phyloP scores from a whole-genome alignment of 495 filamentous ascomycete species.

The Articulospora tetracladia region DNA sequence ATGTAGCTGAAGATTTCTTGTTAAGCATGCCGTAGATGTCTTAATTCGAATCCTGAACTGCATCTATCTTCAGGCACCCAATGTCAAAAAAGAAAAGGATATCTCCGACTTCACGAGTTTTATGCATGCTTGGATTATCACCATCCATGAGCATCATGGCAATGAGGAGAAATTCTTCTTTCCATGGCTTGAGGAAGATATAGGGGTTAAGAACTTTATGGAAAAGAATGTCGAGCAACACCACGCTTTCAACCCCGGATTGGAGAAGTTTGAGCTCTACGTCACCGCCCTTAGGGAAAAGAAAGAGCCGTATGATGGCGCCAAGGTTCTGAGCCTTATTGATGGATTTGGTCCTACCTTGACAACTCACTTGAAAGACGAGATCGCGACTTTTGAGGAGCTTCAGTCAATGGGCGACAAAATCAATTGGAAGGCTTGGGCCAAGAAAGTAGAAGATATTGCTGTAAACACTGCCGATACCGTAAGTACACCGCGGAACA shows the following conservation, averaged over 20 bases:
- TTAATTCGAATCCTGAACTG: constrained; percentile 45
- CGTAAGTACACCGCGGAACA: not conserved
- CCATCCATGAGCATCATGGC: constrained; percentile 29
- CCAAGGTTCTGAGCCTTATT: constrained; percentile 31
- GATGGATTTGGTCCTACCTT: constrained; percentile 37
- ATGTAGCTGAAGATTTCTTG: no score
- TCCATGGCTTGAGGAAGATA: constrained; percentile 28
- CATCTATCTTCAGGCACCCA: constrained; percentile 44
- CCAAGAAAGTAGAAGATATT: constrained; percentile 19
- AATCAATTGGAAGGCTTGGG: constrained; percentile 23
- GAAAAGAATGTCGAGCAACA: constrained; percentile 29
- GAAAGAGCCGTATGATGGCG: constrained; percentile 24
- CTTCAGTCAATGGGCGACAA: constrained; percentile 27
- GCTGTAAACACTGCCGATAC: constrained; percentile 13
- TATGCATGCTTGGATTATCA: constrained; percentile 28
- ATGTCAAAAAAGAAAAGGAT: constrained; percentile 29
- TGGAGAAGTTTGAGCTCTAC: constrained; percentile 24
- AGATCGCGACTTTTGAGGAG: constrained; percentile 29
- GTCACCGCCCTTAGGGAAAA: constrained; percentile 13
- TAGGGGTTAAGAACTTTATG: constrained; percentile 21
- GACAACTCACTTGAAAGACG: constrained; percentile 37
- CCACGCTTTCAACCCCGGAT: constrained; percentile 31
- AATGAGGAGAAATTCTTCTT: constrained; percentile 32
- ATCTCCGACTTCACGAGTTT: constrained; percentile 37
- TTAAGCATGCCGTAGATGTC: no score